Evolutionary conservation across 2,329 filamentous ascomycete species (phyloP).

Genomic region (Botryotinia globosa): DNA sequence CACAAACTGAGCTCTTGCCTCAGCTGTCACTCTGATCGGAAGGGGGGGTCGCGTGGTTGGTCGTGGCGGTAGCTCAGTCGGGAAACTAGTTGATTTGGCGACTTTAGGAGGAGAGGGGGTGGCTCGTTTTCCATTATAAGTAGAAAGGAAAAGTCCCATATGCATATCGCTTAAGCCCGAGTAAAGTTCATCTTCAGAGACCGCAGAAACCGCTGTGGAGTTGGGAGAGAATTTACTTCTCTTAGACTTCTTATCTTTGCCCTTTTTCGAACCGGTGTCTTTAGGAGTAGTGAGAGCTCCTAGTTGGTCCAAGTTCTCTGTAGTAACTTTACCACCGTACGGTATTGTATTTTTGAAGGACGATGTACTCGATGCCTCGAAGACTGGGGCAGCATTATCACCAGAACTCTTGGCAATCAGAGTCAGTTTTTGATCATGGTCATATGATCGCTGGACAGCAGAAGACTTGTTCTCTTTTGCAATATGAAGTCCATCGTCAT

Average conservation of each 20-base stretch:
- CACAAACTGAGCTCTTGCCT: not conserved
- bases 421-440: too few relatives aligned
- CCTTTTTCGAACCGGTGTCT: not conserved
- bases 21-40: slow-evolving; percentile 3
- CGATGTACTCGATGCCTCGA: not conserved
- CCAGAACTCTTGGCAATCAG: not conserved
- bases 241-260: not conserved
- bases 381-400: not conserved
- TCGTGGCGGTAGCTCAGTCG: not conserved
- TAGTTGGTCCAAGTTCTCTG: not conserved
- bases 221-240: not conserved
- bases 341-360: not conserved
- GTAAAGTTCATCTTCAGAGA: slow-evolving; percentile 6
- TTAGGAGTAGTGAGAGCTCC: not conserved
- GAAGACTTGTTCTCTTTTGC: not conserved
- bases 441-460: not conserved
- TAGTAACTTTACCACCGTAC: not conserved
- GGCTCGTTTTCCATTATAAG: not conserved
- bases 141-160: not conserved
- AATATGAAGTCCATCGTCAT: not conserved
- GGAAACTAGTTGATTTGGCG: not conserved
- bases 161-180: slow-evolving; percentile 9
- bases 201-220: not conserved
- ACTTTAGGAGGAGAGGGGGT: not conserved
- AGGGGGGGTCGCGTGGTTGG: not conserved